Evolutionary conservation across 495 filamentous ascomycete species (phyloP).

Genomic region (Schizothecium vesticola): DNA sequence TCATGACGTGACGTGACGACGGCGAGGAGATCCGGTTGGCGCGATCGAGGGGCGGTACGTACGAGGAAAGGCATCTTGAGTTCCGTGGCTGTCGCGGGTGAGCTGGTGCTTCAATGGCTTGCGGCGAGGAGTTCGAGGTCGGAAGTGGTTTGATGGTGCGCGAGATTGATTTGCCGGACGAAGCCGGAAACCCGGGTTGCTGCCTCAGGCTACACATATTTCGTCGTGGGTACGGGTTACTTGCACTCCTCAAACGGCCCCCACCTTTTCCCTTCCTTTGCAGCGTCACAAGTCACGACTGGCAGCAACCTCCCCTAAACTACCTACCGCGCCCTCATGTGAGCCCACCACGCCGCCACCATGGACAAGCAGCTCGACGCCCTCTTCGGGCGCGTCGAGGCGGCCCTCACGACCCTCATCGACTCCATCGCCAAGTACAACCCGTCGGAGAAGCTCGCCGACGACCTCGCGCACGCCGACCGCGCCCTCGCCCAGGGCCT

Average conservation of each 20-base stretch:
- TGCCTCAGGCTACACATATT: slow-evolving; percentile 21
- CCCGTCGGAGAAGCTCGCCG: slow-evolving; percentile 57
- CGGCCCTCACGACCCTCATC: slow-evolving; percentile 58
- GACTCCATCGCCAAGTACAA: slow-evolving; percentile 76
- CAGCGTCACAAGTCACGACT: neutral
- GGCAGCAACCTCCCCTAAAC: neutral
- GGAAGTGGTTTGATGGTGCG: slow-evolving; percentile 24
- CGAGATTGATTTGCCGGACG: slow-evolving; percentile 34
- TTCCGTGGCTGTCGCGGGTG: slow-evolving; percentile 15
- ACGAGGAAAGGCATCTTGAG: slow-evolving; percentile 42
- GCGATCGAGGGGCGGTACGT: slow-evolving; percentile 11
- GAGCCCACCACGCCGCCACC: neutral
- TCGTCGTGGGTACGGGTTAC: slow-evolving; percentile 1
- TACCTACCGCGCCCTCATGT: neutral
- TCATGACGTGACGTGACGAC: neutral
- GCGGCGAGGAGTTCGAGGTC: slow-evolving; percentile 13
- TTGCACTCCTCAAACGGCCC: slow-evolving; percentile 2
- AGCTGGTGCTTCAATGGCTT: slow-evolving; percentile 32
- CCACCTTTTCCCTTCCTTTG: neutral
- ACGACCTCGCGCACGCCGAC: slow-evolving; percentile 63
- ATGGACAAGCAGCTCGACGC: slow-evolving; percentile 58
- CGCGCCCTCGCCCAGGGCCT: slow-evolving; percentile 55
- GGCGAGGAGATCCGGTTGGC: neutral
- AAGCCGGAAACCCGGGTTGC: slow-evolving; percentile 21
- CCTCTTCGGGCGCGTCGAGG: slow-evolving; percentile 64